These are phyloP conservation scores for Phalaenopsis hybrid DNA, from an alignment of 116 monocot genomes.

Conservation along the genomic window DNA sequence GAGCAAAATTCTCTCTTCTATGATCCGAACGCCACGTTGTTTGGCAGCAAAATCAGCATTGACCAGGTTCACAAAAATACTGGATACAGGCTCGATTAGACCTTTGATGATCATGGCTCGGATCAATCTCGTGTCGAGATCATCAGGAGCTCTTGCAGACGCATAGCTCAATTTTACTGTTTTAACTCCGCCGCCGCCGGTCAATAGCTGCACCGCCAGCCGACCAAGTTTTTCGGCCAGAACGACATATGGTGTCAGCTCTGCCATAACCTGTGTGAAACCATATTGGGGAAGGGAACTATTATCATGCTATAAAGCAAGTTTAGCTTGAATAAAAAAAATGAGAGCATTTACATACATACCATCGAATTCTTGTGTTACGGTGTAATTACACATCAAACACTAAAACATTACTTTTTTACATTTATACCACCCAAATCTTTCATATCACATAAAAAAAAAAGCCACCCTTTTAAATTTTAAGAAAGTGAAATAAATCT, in stretches of 20 bases:
- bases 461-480: too few relatives aligned
- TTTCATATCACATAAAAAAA: too few relatives aligned
- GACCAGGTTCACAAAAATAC: conserved; percentile 46
- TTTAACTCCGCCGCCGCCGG: conserved; percentile 58
- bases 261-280: conserved; percentile 35
- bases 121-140: conserved; percentile 56
- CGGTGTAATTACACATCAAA: too few relatives aligned
- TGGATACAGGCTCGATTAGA: conserved; percentile 52
- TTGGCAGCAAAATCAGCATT: conserved; percentile 66
- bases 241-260: conserved; percentile 46
- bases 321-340: background rate
- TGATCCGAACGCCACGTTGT: conserved; percentile 36
- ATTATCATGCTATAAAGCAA: background rate
- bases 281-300: background rate
- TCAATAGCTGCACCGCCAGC: conserved; percentile 54
- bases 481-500: too few relatives aligned
- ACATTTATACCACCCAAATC: too few relatives aligned
- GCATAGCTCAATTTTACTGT: conserved; percentile 48
- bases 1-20: conserved; percentile 35
- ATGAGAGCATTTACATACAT: too few relatives aligned
- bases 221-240: conserved; percentile 62
- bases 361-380: too few relatives aligned
- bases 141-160: conserved; percentile 44
- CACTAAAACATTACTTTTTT: too few relatives aligned
- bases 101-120: conserved; percentile 68